A percentile compares a stretch with the other conserved stretches of the same genome.
phyloP scores from a whole-genome alignment of 176 grass and related monocot species.

The Hyparrhenia diplandra region DNA sequence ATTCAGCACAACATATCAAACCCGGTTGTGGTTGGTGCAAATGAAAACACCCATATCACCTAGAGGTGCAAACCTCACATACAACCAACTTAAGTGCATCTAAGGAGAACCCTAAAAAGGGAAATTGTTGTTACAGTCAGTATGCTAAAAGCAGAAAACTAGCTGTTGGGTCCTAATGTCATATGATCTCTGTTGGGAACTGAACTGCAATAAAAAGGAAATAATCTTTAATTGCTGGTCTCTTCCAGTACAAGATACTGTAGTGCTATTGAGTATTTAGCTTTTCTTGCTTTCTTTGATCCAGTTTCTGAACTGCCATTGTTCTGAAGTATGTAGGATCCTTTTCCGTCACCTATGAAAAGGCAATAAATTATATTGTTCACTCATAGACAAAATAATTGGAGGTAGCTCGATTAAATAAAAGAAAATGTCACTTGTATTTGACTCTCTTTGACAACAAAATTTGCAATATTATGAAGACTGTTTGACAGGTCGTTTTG shows the following conservation, averaged over 20 bases:
- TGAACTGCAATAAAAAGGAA: background rate
- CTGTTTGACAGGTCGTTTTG: no score
- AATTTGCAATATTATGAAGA: background rate
- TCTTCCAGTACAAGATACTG: constrained; percentile 74
- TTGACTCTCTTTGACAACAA: background rate
- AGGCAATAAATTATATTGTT: constrained; percentile 9
- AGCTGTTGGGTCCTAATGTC: background rate
- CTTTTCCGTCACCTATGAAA: constrained; percentile 43
- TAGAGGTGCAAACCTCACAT: constrained; percentile 10
- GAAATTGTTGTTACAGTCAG: background rate
- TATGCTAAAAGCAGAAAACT: background rate
- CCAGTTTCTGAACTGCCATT: constrained; percentile 32
- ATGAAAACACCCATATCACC: background rate
- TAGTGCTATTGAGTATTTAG: constrained; percentile 79
- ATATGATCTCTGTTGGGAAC: background rate
- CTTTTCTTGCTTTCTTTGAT: constrained; percentile 41
- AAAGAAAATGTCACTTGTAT: background rate
- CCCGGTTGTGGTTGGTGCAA: background rate
- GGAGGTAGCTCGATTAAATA: background rate
- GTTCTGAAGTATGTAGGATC: constrained; percentile 55
- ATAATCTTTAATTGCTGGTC: constrained; percentile 29
- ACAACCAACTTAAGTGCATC: background rate
- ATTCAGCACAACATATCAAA: background rate
- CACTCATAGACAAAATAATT: constrained; percentile 5
- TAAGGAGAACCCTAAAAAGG: background rate